Evolutionary conservation across 2,329 filamentous ascomycete genomes (phyloP).

Genomic region (Paecilomyces dactylethromorphus): DNA sequence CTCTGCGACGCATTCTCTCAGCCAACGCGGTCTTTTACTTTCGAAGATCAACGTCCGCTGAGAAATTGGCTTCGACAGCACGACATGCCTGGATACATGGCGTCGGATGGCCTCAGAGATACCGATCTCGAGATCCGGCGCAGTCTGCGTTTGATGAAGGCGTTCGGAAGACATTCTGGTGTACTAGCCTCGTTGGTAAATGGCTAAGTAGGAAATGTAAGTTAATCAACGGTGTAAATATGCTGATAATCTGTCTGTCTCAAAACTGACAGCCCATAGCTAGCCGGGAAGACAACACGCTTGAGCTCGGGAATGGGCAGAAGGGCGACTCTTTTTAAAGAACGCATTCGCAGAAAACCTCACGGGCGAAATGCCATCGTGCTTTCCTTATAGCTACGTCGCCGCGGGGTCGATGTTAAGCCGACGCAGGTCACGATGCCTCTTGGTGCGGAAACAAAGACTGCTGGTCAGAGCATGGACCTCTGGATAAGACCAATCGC

Average conservation of each 20-base stretch:
- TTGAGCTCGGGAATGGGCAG: too few species aligned
- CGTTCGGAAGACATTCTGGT: constrained; percentile 3
- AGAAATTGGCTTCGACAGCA: constrained; percentile 42
- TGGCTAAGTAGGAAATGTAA: not conserved
- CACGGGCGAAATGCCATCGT: too few species aligned
- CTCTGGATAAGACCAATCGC: not conserved
- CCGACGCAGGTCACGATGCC: not conserved
- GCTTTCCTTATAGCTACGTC: too few species aligned
- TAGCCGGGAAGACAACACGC: too few species aligned
- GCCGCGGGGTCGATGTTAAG: too few species aligned
- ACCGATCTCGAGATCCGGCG: constrained; percentile 42
- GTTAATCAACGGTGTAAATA: not conserved
- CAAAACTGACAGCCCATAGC: too few species aligned
- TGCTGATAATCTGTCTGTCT: not conserved
- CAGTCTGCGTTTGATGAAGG: constrained; percentile 15
- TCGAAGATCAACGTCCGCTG: constrained; percentile 52
- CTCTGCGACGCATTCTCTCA: constrained; percentile 52
- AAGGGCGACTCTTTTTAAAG: too few species aligned
- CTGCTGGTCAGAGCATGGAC: not conserved
- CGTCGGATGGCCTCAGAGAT: constrained; percentile 48
- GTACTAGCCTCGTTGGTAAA: not conserved
- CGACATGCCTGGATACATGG: constrained; percentile 45
- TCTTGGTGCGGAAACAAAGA: not conserved
- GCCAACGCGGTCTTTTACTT: constrained; percentile 45
- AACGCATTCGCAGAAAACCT: too few species aligned